Conservation (phyloP, 306 rosid genomes). For the Casuarina equisetifolia region DNA sequence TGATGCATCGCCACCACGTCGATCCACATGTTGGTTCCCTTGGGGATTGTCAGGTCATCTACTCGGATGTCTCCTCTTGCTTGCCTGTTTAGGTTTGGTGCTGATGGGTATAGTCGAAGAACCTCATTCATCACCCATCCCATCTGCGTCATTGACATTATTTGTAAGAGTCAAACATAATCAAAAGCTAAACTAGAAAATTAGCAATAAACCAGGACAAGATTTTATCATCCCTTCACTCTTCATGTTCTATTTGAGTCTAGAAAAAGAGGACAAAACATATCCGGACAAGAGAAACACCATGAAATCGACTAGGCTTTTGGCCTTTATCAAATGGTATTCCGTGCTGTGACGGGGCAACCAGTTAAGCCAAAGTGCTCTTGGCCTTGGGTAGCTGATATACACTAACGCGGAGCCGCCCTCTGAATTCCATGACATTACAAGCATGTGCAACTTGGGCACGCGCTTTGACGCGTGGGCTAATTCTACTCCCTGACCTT, state of each 20-base stretch:
- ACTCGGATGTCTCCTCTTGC: constrained; percentile 63
- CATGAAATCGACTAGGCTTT: background rate
- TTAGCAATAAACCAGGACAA: too few species aligned
- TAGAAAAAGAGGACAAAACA: too few species aligned
- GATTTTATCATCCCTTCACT: too few species aligned
- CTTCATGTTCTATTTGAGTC: too few species aligned
- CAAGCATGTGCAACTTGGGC: constrained; percentile 9
- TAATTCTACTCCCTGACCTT: constrained; percentile 16
- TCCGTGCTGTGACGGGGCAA: background rate
- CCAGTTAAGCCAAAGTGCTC: background rate
- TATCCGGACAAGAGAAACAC: too few species aligned
- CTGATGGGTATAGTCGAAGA: constrained; percentile 73
- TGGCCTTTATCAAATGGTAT: background rate
- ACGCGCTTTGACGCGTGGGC: constrained; percentile 32
- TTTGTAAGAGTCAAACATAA: background rate
- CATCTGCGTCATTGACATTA: constrained; percentile 52
- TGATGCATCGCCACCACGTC: constrained; percentile 85
- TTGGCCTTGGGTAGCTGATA: too few species aligned
- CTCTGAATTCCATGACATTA: background rate
- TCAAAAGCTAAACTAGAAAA: background rate
- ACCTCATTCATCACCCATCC: constrained; percentile 90
- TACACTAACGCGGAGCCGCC: background rate
- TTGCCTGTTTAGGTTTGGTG: constrained; percentile 90
- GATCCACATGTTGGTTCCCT: constrained; percentile 87
- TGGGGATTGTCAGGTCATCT: constrained; percentile 53